Conservation (phyloP, 306 rosid genomes). For the Calophaca sinica region DNA sequence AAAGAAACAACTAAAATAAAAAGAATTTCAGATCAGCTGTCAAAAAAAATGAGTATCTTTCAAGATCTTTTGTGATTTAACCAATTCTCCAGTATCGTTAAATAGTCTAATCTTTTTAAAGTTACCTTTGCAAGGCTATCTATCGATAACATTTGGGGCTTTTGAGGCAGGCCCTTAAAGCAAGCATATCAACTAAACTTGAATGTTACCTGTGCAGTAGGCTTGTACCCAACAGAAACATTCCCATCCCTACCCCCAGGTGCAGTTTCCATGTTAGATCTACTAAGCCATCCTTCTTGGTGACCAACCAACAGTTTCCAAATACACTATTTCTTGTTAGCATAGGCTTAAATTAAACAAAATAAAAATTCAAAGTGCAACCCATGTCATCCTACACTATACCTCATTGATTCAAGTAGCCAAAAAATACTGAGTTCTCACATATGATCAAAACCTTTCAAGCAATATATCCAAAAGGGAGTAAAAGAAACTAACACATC, state of each 20-base stretch:
- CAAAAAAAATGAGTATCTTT: background rate
- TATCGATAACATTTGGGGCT: background rate
- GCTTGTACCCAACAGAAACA: too few relatives aligned
- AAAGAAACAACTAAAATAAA: background rate
- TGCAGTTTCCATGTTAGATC: background rate
- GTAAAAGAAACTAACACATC: conserved; percentile 35
- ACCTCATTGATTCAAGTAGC: too few relatives aligned
- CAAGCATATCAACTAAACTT: background rate
- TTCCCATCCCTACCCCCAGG: background rate
- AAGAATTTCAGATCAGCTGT: background rate
- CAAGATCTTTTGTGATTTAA: conserved; percentile 11
- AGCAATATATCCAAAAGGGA: background rate
- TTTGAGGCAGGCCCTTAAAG: background rate
- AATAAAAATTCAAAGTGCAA: too few relatives aligned
- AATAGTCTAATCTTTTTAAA: conserved; percentile 6
- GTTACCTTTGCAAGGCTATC: conserved; percentile 7
- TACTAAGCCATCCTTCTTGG: background rate
- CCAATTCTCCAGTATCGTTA: background rate
- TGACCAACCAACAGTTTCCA: conserved; percentile 1
- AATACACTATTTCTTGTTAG: too few relatives aligned
- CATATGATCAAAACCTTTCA: background rate
- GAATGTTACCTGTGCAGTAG: too few relatives aligned
- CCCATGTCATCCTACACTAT: too few relatives aligned
- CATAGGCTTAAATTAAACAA: too few relatives aligned
- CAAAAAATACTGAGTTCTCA: background rate